Base-by-base conservation (phyloP, 257 asterid species). In the Paraleonurus japonicus region DNA sequence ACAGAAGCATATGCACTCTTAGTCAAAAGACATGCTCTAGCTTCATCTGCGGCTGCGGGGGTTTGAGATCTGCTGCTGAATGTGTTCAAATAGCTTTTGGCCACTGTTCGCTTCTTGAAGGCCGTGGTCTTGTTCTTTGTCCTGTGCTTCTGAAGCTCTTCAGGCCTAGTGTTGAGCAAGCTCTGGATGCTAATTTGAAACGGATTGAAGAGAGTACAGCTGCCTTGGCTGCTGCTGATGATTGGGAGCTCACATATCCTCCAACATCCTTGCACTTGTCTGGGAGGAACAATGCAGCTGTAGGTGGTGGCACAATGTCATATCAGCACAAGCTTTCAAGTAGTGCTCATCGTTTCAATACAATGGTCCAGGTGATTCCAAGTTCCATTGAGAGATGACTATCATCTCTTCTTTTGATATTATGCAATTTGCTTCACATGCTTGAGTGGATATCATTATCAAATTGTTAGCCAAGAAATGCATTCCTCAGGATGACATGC, bases 11-110 rank as follows among this genome's bases (percentile, higher is more conserved):
- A 84, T 79, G 98, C 98, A 57, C 80, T 84, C 72, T 90, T 95
- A 32, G 97, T 92, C 59, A 92, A 95, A 81, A 81, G 98, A 57
- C 99, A 92, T 70, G 99, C 99, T 55, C 83, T 95, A 69, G 95
- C 98, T 61, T 95, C 99, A 30, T 95, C 98, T 48, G 96, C 99
- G 6, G 99, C 98, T 81, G 98, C 98, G 99, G 99, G 33, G 99
- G 96, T 70, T 84, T 95, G 83, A 85, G 99, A 80, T 93, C 99
- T 64, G 98, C 99, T 76, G 99, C 99, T 65, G 99, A 95, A 82
- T 95, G 99, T 79, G 99, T 89, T 72, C 99, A 92, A 81, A 95
- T 95, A 75, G 98, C 99, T 75, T 82, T 95, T 64, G 99, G 99
- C 30, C 99, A 91, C 83, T 95, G 99, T 82, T 86, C 94, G 5